Evolutionary conservation across 208 protist species (phyloP).

Genomic region (Trypanosoma lewisi): DNA sequence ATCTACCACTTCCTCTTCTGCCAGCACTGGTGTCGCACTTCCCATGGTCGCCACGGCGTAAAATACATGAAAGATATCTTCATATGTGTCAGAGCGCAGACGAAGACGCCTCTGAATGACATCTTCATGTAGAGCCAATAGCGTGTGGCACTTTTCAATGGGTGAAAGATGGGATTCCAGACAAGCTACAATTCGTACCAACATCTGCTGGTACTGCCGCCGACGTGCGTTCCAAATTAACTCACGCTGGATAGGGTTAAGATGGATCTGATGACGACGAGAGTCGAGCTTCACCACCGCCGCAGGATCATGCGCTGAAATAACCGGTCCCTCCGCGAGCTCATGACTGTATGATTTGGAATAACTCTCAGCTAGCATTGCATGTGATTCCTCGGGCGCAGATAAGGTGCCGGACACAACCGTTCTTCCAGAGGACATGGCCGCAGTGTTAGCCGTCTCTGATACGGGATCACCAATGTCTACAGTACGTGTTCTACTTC

Average conservation of each 20-base stretch:
- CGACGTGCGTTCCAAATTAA: slow-evolving; percentile 60
- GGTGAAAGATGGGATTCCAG: slow-evolving; percentile 66
- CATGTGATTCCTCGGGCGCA: slow-evolving; percentile 2
- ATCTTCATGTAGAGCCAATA: slow-evolving; percentile 64
- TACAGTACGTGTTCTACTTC: neutral
- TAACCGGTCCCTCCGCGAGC: slow-evolving; percentile 16
- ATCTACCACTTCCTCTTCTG: slow-evolving; percentile 26
- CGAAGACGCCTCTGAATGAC: slow-evolving; percentile 58
- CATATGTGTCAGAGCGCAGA: slow-evolving; percentile 76
- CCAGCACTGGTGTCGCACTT: slow-evolving; percentile 5
- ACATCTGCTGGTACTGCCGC: slow-evolving; percentile 49
- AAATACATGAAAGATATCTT: slow-evolving; percentile 74
- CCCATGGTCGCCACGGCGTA: slow-evolving; percentile 50
- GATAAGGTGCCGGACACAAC: slow-evolving; percentile 11
- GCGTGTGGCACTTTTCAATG: slow-evolving; percentile 59
- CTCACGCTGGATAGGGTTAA: slow-evolving; percentile 49
- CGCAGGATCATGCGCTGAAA: slow-evolving; percentile 47
- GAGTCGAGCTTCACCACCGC: slow-evolving; percentile 53
- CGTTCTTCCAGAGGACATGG: neutral
- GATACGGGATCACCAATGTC: neutral
- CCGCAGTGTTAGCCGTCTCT: neutral
- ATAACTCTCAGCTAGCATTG: neutral
- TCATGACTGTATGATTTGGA: slow-evolving; percentile 13
- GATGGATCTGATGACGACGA: slow-evolving; percentile 30
- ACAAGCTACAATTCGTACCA: slow-evolving; percentile 49